Percentiles rank a stretch among this genome's conserved stretches.
Conservation (phyloP, 257 asterid species). For the Forsythia viridissima region DNA sequence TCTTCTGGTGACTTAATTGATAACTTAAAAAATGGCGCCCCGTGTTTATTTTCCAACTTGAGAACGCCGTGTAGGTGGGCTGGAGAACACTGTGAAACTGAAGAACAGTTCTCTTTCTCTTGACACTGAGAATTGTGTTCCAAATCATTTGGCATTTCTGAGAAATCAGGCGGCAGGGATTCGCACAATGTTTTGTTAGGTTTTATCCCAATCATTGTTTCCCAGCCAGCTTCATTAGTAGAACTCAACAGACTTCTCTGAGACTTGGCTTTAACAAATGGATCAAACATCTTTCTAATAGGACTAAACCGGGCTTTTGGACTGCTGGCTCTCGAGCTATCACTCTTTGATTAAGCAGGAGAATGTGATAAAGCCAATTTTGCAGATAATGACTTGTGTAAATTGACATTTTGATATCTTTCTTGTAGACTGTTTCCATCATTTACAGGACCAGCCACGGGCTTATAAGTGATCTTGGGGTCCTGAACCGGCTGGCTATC, state of each 20-base stretch:
- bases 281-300: slow-evolving; percentile 60
- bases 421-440: slow-evolving; percentile 23
- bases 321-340: slow-evolving; percentile 49
- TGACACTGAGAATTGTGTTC: slow-evolving; percentile 29
- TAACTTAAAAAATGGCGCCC: slow-evolving; percentile 67
- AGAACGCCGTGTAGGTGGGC: slow-evolving; percentile 80
- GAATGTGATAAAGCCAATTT: slow-evolving; percentile 66
- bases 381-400: slow-evolving; percentile 69
- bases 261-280: slow-evolving; percentile 67
- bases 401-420: slow-evolving; percentile 32
- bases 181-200: slow-evolving; percentile 31
- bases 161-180: slow-evolving; percentile 44
- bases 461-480: slow-evolving; percentile 28
- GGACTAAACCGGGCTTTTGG: slow-evolving; percentile 53
- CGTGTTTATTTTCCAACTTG: slow-evolving; percentile 54
- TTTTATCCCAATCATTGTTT: slow-evolving; percentile 13
- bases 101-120: slow-evolving; percentile 32
- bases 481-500: slow-evolving; percentile 26
- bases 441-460: slow-evolving; percentile 20
- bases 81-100: slow-evolving; percentile 44
- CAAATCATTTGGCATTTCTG: slow-evolving; percentile 28
- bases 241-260: slow-evolving; percentile 49
- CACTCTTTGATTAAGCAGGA: slow-evolving; percentile 57
- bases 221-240: slow-evolving; percentile 36
- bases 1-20: slow-evolving; percentile 69